Percentiles rank a stretch among this genome's conserved stretches.
phyloP scores from a whole-genome alignment of 75 land plant genomes.

The Selaginella tamariscina region DNA sequence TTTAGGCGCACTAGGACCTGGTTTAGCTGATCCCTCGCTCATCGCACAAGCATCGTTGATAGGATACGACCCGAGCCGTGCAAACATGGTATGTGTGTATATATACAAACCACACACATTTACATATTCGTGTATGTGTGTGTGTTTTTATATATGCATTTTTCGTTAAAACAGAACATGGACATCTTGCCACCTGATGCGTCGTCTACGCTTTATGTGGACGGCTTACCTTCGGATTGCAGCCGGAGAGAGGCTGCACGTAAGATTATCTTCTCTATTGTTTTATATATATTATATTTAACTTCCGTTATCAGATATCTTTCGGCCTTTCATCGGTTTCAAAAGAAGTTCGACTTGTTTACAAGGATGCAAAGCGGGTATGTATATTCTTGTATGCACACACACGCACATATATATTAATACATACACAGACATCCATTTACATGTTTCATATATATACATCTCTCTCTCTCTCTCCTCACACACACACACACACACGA shows the following conservation, averaged over 20 bases:
- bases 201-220: conserved; percentile 64
- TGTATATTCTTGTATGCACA: conserved; percentile 14
- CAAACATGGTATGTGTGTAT: too few species aligned
- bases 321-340: conserved; percentile 96
- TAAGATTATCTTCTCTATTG: conserved; percentile 14
- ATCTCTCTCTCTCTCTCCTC: too few species aligned
- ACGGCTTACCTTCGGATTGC: conserved; percentile 72
- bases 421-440: too few species aligned
- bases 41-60: not conserved
- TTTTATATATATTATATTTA: conserved; percentile 10
- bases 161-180: not conserved
- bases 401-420: not conserved
- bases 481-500: too few species aligned
- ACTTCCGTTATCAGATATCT: conserved; percentile 44
- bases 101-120: too few species aligned
- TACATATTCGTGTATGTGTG: too few species aligned
- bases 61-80: not conserved
- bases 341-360: conserved; percentile 89
- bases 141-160: too few species aligned
- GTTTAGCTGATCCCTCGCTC: not conserved
- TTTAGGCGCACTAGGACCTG: not conserved
- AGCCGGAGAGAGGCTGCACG: conserved; percentile 69
- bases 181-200: conserved; percentile 73
- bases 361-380: conserved; percentile 77
- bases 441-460: not conserved